phyloP scores from a whole-genome alignment of 2,329 filamentous ascomycete species.

The Microsporum audouinii region DNA sequence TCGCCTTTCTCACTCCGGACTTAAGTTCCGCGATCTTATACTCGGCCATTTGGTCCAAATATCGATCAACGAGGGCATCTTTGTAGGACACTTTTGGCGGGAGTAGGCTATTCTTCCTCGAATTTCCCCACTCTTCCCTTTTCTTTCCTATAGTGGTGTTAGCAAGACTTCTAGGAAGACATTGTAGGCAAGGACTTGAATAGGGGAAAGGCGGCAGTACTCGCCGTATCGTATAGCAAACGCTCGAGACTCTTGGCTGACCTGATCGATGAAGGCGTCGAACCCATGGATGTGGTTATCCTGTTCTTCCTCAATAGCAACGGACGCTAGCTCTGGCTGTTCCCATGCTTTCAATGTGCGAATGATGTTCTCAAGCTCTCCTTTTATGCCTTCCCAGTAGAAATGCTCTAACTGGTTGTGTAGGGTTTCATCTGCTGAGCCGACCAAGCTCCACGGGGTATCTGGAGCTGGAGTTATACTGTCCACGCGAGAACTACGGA shows the following conservation, averaged over 20 bases:
- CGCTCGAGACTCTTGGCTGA: conserved; percentile 20
- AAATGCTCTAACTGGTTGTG: conserved; percentile 20
- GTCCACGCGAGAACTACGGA: no score
- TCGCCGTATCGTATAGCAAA: conserved; percentile 19
- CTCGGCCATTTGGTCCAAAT: no score
- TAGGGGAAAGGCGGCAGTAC: not conserved
- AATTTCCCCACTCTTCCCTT: not conserved
- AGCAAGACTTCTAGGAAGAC: conserved; percentile 1
- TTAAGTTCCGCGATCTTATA: no score
- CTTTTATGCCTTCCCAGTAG: conserved; percentile 30
- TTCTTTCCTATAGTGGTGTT: not conserved
- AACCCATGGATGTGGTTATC: conserved; percentile 28
- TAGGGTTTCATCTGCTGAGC: not conserved
- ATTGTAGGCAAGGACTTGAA: not conserved
- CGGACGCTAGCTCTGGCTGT: conserved; percentile 11
- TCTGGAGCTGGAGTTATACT: no score
- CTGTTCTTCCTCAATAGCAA: conserved; percentile 18
- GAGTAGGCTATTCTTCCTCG: conserved; percentile 11
- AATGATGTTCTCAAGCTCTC: conserved; percentile 28
- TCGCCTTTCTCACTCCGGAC: no score
- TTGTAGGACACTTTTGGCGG: conserved; percentile 25
- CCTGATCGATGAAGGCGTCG: conserved; percentile 32
- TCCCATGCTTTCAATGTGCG: conserved; percentile 28
- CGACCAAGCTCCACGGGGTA: not conserved
- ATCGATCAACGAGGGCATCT: not conserved